Evolutionary conservation across 495 filamentous ascomycete species (phyloP).

Genomic region (Penicillium roqueforti): DNA sequence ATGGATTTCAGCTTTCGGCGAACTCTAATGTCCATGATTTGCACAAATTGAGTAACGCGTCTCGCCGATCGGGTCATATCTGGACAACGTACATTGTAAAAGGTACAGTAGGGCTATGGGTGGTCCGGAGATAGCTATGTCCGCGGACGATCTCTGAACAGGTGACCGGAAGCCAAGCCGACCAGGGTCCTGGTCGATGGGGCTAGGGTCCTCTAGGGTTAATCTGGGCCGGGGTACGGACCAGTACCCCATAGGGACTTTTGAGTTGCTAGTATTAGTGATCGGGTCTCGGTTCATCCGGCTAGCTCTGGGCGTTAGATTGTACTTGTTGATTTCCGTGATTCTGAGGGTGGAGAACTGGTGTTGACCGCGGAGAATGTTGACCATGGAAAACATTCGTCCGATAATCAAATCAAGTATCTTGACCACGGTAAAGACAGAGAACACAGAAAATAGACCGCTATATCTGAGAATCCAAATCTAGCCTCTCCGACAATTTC

Average conservation of each 20-base stretch:
- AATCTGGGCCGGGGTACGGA: neutral
- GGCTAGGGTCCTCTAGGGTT: neutral
- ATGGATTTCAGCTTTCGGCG: too few species aligned
- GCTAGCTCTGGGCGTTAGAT: neutral
- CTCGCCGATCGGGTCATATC: neutral
- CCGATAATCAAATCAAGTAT: neutral
- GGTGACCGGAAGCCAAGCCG: neutral
- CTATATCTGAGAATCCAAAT: neutral
- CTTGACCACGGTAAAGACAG: neutral
- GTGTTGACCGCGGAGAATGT: too few species aligned
- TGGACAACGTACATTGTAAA: neutral
- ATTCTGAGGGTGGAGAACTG: neutral
- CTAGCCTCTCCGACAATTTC: neutral
- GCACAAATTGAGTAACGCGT: neutral
- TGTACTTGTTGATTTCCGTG: neutral
- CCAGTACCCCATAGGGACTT: neutral
- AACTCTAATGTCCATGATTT: neutral
- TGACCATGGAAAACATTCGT: neutral
- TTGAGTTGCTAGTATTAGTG: rapidly evolving
- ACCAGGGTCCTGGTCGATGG: neutral
- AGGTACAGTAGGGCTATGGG: neutral
- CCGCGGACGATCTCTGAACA: neutral
- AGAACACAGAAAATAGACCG: neutral
- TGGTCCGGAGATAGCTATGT: neutral
- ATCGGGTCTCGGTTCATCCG: neutral